A percentile compares a stretch with the other conserved stretches of the same genome.
phyloP scores from a whole-genome alignment of 75 land plant genomes.

The Pinus taeda region DNA sequence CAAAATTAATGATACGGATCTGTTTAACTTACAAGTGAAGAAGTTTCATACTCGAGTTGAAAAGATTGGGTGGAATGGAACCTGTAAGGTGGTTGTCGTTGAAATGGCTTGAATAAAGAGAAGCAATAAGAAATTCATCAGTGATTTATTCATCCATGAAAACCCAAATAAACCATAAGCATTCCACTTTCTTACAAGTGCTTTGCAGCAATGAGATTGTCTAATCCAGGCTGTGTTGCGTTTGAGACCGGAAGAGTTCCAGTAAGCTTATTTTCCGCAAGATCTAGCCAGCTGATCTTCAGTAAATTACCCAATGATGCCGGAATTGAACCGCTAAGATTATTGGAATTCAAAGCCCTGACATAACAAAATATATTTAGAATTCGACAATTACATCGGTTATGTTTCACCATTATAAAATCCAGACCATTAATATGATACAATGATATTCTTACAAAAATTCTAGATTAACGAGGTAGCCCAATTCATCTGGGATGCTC shows the following conservation, averaged over 20 bases:
- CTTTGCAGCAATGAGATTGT: slow-evolving; percentile 48
- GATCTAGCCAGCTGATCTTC: slow-evolving; percentile 66
- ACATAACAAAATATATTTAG: not conserved
- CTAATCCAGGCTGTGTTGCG: slow-evolving; percentile 37
- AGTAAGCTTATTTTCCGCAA: slow-evolving; percentile 59
- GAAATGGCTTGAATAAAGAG: slow-evolving; percentile 53
- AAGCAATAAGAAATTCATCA: not conserved
- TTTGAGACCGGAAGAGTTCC: slow-evolving; percentile 66
- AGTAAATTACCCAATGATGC: slow-evolving; percentile 58
- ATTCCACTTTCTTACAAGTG: slow-evolving; percentile 55
- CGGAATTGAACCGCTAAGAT: slow-evolving; percentile 61
- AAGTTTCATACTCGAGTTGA: slow-evolving; percentile 47
- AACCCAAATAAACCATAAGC: not conserved
- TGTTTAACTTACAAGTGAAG: slow-evolving; percentile 51
- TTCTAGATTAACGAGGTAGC: slow-evolving; percentile 34
- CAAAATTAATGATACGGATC: not conserved
- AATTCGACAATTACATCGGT: too few species aligned
- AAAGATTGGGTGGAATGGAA: slow-evolving; percentile 49
- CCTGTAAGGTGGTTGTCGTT: slow-evolving; percentile 73
- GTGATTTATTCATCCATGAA: not conserved
- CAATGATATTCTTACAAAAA: slow-evolving; percentile 60
- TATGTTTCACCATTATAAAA: not conserved
- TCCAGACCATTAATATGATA: not conserved
- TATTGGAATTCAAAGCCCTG: slow-evolving; percentile 72
- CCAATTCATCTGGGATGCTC: slow-evolving; percentile 48